These are phyloP conservation scores for Pyrus pyrifolia DNA, from an alignment of 306 rosid genomes.

Conservation along the genomic window DNA sequence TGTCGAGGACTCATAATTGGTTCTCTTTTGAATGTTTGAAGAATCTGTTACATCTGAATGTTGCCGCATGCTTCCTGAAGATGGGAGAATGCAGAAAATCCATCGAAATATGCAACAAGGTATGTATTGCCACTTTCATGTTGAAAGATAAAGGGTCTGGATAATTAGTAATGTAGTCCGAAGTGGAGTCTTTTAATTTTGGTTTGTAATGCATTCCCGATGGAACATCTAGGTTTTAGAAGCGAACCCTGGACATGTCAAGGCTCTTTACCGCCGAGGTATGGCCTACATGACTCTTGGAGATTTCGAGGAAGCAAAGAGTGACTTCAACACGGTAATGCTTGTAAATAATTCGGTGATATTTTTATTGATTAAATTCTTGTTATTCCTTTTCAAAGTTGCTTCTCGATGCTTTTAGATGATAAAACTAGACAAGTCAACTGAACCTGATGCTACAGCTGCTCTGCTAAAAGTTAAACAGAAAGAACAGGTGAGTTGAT, in stretches of 20 bases:
- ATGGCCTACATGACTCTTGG: slow-evolving; percentile 86
- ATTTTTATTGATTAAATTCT: background rate
- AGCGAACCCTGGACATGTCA: slow-evolving; percentile 79
- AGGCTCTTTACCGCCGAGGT: slow-evolving; percentile 97
- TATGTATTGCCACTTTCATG: slow-evolving; percentile 1
- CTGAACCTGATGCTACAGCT: slow-evolving; percentile 79
- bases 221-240: slow-evolving; percentile 65
- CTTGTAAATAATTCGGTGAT: background rate
- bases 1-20: slow-evolving; percentile 19
- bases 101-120: slow-evolving; percentile 93
- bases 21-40: slow-evolving; percentile 29
- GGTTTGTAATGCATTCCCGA: slow-evolving; percentile 8
- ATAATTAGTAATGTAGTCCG: background rate
- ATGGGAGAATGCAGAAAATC: slow-evolving; percentile 82
- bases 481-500: slow-evolving; percentile 60
- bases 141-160: background rate
- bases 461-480: slow-evolving; percentile 78
- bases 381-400: slow-evolving; percentile 9
- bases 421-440: slow-evolving; percentile 67
- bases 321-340: slow-evolving; percentile 70
- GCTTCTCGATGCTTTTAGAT: slow-evolving; percentile 39
- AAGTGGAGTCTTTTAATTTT: slow-evolving; percentile 1
- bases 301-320: slow-evolving; percentile 85
- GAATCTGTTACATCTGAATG: slow-evolving; percentile 81
- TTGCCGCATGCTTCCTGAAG: slow-evolving; percentile 81